Evolutionary conservation across 2,329 filamentous ascomycete genomes (phyloP), one percentile per base, ranked within the genome.

Genomic region (Aspergillus candidus): DNA sequence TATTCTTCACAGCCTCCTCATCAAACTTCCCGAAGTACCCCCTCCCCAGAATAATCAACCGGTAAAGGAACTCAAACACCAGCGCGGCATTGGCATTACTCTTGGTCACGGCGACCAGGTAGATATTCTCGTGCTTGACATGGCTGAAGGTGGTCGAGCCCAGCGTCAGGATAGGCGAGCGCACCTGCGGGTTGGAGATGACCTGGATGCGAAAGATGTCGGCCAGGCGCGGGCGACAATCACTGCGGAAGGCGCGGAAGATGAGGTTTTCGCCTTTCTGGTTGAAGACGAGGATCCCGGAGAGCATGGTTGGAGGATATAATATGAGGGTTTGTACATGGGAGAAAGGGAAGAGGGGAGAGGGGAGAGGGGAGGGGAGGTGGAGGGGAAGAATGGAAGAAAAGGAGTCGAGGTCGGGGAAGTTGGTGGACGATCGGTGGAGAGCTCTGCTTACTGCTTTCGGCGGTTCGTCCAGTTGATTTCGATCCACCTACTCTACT

Each of bases 221-320:
- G 72, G 93, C 93, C 53, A 98, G 86, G 41, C 93, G 88, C 43
- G 93, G 93, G 45, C 94, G 88, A 72, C 93, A 97, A 73, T 98
- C 94, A 68, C 95, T 95, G 63, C 93, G 89, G 72, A 98, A 98
- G 60, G 93, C 89, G 64, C 93, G 88, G 75, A 98, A 96, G 70
- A 98, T 98, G 64, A 98, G 87, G 72, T 98, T 96, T 75, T 98
- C 93, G 72, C 93, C 93, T 73, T 98, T 98, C 70, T 98, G 93
- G 59, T 98, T 98, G 79, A 98, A 98, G 57, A 98, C 84, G 56
- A 98, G 82, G 62, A 98, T 91, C 48, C 93, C 93, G 58, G 91
- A 97, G 57, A 98, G 77, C 94, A 98, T 98, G 52, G 61, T 83
- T 22, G 18, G 4, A 22, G 18, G 18, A 38, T 46, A 37, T 12